A percentile compares a stretch with the other conserved stretches of the same genome.
These are phyloP conservation scores for Conticribra weissflogii DNA, from an alignment of 108 stramenopile species.

Conservation along the genomic window DNA sequence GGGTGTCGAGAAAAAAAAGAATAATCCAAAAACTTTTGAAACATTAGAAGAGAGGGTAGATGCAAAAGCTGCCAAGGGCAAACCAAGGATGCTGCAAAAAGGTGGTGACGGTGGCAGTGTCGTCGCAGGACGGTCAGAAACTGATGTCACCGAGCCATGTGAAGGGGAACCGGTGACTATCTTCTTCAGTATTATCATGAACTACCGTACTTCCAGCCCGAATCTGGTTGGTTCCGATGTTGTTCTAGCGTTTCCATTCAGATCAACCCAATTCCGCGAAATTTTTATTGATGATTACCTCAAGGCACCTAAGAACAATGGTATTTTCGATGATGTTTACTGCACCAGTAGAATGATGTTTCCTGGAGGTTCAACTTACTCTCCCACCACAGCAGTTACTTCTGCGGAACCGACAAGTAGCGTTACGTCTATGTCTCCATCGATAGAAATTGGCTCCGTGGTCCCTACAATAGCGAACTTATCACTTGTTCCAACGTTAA, in stretches of 20 bases:
- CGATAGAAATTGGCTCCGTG: neutral
- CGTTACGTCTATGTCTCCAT: too few species aligned
- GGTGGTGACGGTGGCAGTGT: neutral
- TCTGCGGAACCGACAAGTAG: too few species aligned
- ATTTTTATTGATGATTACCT: neutral
- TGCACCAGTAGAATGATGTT: neutral
- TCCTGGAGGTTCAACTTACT: neutral
- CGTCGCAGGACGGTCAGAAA: neutral
- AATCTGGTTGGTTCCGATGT: neutral
- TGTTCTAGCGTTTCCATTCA: neutral
- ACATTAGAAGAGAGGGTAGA: too few species aligned
- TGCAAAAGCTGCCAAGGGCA: neutral
- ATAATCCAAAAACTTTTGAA: neutral
- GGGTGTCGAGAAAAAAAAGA: neutral
- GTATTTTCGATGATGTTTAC: neutral
- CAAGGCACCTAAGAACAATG: neutral
- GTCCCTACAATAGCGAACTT: neutral
- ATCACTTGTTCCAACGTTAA: neutral
- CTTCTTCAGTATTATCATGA: neutral
- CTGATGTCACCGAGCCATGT: neutral
- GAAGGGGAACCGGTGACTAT: neutral
- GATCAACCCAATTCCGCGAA: neutral
- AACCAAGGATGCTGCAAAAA: too few species aligned
- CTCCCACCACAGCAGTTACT: neutral
- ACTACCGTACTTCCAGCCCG: neutral